phyloP scores from a whole-genome alignment of 2,329 filamentous ascomycete species.

The Alternaria gaisen region DNA sequence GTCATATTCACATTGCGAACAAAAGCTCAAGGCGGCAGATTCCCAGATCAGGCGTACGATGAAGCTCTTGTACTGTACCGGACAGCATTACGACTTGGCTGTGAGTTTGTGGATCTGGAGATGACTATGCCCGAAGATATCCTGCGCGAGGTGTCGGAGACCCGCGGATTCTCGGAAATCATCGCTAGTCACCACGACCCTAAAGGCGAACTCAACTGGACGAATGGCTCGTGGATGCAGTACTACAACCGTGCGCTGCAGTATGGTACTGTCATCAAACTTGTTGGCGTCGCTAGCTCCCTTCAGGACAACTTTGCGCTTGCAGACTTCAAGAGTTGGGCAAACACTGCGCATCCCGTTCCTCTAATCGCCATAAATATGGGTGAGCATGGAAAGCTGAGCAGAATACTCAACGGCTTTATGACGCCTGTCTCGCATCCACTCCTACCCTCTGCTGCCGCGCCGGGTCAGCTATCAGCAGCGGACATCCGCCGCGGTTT shows the following conservation, averaged over 20 bases:
- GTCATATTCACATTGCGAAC: slow-evolving; percentile 94
- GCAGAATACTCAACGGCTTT: slow-evolving; percentile 88
- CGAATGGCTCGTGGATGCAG: slow-evolving; percentile 88
- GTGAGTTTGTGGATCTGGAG: slow-evolving; percentile 94
- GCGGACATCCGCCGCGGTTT: slow-evolving; percentile 84
- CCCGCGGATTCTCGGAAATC: slow-evolving; percentile 78
- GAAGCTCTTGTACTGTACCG: slow-evolving; percentile 78
- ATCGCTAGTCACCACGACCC: slow-evolving; percentile 98
- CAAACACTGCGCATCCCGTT: slow-evolving; percentile 75
- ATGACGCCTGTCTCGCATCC: slow-evolving; percentile 95
- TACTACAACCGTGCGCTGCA: slow-evolving; percentile 90
- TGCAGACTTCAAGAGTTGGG: slow-evolving; percentile 80
- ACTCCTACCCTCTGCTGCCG: slow-evolving; percentile 87
- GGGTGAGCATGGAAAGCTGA: slow-evolving; percentile 86
- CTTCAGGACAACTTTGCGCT: slow-evolving; percentile 89
- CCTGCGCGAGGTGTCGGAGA: slow-evolving; percentile 72
- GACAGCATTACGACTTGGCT: slow-evolving; percentile 80
- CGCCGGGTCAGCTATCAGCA: slow-evolving; percentile 91
- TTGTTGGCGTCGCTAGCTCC: slow-evolving; percentile 80
- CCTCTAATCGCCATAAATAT: slow-evolving; percentile 97
- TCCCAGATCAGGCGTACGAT: slow-evolving; percentile 78
- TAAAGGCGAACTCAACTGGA: slow-evolving; percentile 80
- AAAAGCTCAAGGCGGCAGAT: slow-evolving; percentile 83
- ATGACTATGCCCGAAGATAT: slow-evolving; percentile 84
- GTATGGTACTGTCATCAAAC: slow-evolving; percentile 92